A percentile compares a stretch with the other conserved stretches of the same genome.
phyloP scores from a whole-genome alignment of 83 land plant genomes.

The Diphasiastrum complanatum region DNA sequence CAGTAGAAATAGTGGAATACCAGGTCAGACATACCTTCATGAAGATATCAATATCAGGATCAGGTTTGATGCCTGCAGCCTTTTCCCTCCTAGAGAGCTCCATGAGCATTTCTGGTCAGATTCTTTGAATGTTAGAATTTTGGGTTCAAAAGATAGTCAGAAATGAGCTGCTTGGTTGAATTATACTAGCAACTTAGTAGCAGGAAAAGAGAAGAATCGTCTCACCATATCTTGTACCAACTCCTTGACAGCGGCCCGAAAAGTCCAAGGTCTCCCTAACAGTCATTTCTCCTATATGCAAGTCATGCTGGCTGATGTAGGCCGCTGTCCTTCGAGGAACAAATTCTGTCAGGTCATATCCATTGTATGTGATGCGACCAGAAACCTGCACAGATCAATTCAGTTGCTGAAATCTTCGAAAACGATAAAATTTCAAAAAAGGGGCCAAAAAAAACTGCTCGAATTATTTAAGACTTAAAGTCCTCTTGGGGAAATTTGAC shows the following conservation, averaged over 20 bases:
- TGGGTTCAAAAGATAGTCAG: not conserved
- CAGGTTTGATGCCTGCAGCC: slow-evolving; percentile 55
- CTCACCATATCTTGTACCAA: slow-evolving; percentile 67
- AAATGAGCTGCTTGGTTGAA: no score
- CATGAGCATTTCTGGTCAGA: slow-evolving; percentile 49
- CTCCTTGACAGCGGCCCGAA: slow-evolving; percentile 63
- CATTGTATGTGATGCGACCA: slow-evolving; percentile 19
- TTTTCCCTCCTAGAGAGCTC: slow-evolving; percentile 69
- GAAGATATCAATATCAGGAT: slow-evolving; percentile 68
- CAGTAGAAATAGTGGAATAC: not conserved
- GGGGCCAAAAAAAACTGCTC: no score
- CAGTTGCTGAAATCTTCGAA: no score
- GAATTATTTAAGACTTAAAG: no score
- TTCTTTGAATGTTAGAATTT: not conserved
- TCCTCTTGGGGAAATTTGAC: no score
- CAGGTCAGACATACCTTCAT: slow-evolving; percentile 44
- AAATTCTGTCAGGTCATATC: slow-evolving; percentile 17
- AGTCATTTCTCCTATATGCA: slow-evolving; percentile 80
- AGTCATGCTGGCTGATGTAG: slow-evolving; percentile 83
- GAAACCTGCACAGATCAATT: slow-evolving; percentile 32
- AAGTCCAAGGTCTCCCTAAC: slow-evolving; percentile 63
- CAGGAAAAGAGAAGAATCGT: no score
- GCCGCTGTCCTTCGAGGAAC: slow-evolving; percentile 28
- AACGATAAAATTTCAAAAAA: no score
- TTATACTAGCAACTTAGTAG: no score